Conservation (phyloP, 2,329 filamentous ascomycete genomes). For the Exophiala dermatitidis region DNA sequence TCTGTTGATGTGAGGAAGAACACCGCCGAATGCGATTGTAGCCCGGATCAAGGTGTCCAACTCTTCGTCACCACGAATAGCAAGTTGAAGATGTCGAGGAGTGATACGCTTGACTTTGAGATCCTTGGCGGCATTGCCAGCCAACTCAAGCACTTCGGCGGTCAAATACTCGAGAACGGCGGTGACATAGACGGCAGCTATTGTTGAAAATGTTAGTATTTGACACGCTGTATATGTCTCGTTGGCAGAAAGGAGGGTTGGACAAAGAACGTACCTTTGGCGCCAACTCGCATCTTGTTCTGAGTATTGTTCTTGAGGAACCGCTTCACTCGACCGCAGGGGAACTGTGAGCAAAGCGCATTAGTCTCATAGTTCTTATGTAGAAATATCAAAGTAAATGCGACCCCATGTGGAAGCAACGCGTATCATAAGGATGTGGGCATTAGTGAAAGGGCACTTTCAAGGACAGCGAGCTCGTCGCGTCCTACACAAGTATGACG, state of each 20-base stretch:
- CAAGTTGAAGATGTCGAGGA: conserved; percentile 91
- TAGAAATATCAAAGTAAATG: no score
- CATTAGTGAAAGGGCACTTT: no score
- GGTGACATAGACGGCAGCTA: conserved; percentile 92
- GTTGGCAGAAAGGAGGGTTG: no score
- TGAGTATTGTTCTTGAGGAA: conserved; percentile 99
- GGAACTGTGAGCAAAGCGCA: conserved; percentile 59
- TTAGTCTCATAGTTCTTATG: conserved; percentile 9
- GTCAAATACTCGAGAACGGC: conserved; percentile 97
- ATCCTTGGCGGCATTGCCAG: conserved; percentile 97
- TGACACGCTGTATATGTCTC: conserved; percentile 1
- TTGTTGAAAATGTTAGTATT: conserved; percentile 17
- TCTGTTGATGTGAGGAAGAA: conserved; percentile 97
- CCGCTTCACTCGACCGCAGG: conserved; percentile 99
- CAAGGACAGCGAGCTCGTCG: not conserved
- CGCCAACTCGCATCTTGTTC: conserved; percentile 99
- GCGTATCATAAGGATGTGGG: no score
- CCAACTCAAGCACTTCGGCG: conserved; percentile 93
- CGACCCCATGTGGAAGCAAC: no score
- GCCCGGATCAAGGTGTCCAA: conserved; percentile 94
- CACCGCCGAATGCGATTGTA: conserved; percentile 97
- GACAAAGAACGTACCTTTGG: conserved; percentile 62
- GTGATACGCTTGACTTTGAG: conserved; percentile 99
- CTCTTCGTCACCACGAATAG: conserved; percentile 97
- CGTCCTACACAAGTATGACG: not conserved